Conservation (phyloP, 2,329 filamentous ascomycete species). For the Taxawa tesnikishii region DNA sequence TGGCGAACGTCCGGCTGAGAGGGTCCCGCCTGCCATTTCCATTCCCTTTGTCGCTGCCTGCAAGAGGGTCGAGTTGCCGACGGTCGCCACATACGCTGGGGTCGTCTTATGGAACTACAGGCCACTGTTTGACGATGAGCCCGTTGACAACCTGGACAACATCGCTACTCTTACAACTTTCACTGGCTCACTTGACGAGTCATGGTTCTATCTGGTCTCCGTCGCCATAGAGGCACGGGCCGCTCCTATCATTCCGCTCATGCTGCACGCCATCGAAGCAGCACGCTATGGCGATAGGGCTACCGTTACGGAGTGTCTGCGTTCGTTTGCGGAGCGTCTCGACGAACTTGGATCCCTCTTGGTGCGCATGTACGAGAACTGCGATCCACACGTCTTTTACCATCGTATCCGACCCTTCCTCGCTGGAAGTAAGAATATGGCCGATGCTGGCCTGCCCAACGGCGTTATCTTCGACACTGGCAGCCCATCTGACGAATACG, state of each 20-base stretch:
- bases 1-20: constrained; percentile 56
- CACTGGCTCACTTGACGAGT: constrained; percentile 89
- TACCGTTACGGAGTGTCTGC: constrained; percentile 67
- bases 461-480: constrained; percentile 79
- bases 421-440: constrained; percentile 96
- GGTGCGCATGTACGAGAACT: constrained; percentile 87
- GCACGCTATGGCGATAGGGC: constrained; percentile 56
- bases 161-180: constrained; percentile 80
- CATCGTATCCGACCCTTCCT: constrained; percentile 92
- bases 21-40: constrained; percentile 68
- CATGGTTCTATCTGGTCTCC: constrained; percentile 96
- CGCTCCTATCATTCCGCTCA: constrained; percentile 73
- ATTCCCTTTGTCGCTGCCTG: constrained; percentile 71
- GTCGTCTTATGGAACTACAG: constrained; percentile 96
- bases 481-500: constrained; percentile 45
- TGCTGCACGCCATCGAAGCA: constrained; percentile 77
- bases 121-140: constrained; percentile 73
- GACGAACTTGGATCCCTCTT: constrained; percentile 73
- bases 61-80: constrained; percentile 63
- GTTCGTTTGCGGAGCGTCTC: constrained; percentile 71
- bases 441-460: constrained; percentile 75
- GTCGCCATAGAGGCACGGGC: constrained; percentile 91
- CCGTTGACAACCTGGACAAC: constrained; percentile 74
- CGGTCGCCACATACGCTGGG: constrained; percentile 87
- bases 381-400: constrained; percentile 90